phyloP scores from a whole-genome alignment of 2,329 filamentous ascomycete species.

The Didymella segeticola region DNA sequence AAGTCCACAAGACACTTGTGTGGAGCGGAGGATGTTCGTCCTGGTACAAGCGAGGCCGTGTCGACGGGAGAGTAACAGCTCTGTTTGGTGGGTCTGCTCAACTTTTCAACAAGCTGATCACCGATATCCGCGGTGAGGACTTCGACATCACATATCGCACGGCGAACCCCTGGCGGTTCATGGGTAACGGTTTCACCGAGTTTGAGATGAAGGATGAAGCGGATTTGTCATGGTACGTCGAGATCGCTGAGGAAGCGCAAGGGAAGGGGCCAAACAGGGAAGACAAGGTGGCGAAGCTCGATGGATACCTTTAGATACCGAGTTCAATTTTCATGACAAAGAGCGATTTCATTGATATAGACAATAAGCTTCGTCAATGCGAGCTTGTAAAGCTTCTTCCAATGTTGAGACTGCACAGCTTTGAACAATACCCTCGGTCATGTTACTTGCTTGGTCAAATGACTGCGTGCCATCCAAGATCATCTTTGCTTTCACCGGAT shows the following conservation, averaged over 20 bases:
- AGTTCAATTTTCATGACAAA: too few species aligned
- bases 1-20: conserved; percentile 26
- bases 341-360: too few species aligned
- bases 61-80: conserved; percentile 27
- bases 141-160: conserved; percentile 56
- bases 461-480: too few species aligned
- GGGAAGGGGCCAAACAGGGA: conserved; percentile 22
- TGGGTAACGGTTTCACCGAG: conserved; percentile 58
- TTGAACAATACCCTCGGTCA: too few species aligned
- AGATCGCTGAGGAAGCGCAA: conserved; percentile 30
- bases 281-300: conserved; percentile 5
- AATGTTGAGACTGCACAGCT: too few species aligned
- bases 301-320: conserved; percentile 1
- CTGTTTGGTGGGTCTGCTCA: conserved; percentile 27
- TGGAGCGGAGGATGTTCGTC: conserved; percentile 28
- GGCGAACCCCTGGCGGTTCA: conserved; percentile 55
- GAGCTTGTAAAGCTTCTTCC: too few species aligned
- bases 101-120: conserved; percentile 26
- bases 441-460: too few species aligned
- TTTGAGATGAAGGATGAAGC: conserved; percentile 49
- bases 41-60: conserved; percentile 27
- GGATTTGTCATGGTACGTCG: conserved; percentile 34
- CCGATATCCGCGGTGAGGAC: conserved; percentile 55
- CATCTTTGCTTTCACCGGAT: too few species aligned
- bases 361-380: too few species aligned